Conservation (phyloP, 164 flowering plant species). For the Santalum album region DNA sequence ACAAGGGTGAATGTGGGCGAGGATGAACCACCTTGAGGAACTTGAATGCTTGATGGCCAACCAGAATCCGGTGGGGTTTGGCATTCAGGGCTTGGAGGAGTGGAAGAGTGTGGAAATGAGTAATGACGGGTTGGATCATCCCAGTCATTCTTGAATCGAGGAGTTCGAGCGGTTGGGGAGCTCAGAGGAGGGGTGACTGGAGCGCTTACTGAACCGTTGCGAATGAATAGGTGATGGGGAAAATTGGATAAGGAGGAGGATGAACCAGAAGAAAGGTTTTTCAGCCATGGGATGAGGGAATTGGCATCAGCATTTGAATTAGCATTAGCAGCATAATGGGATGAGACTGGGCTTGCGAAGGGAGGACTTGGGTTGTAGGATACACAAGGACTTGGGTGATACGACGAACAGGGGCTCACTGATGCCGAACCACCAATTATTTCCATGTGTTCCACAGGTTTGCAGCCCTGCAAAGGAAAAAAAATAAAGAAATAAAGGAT, state of each 20-base stretch:
- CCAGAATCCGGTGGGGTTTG: slow-evolving; percentile 61
- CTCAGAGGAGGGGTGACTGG: slow-evolving; percentile 91
- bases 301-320: slow-evolving; percentile 47
- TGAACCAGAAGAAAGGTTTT: slow-evolving; percentile 68
- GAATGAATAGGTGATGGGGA: slow-evolving; percentile 49
- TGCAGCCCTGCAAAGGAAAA: not conserved
- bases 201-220: slow-evolving; percentile 82
- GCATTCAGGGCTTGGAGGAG: slow-evolving; percentile 78
- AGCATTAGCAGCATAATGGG: slow-evolving; percentile 25
- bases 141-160: slow-evolving; percentile 54
- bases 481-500: not conserved
- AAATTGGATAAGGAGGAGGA: slow-evolving; percentile 54
- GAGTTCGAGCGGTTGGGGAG: slow-evolving; percentile 74
- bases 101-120: slow-evolving; percentile 59
- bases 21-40: slow-evolving; percentile 50
- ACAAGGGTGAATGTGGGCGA: slow-evolving; percentile 82
- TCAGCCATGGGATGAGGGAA: slow-evolving; percentile 95
- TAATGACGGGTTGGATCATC: slow-evolving; percentile 41
- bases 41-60: slow-evolving; percentile 51
- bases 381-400: not conserved
- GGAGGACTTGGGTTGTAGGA: not conserved
- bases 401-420: not conserved
- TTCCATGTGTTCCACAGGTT: not conserved
- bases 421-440: not conserved
- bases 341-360: slow-evolving; percentile 20